A percentile compares a stretch with the other conserved stretches of the same genome.
These are phyloP conservation scores for Boletus sp. DNA, from an alignment of 768 basidiomycete genomes.

Conservation along the genomic window DNA sequence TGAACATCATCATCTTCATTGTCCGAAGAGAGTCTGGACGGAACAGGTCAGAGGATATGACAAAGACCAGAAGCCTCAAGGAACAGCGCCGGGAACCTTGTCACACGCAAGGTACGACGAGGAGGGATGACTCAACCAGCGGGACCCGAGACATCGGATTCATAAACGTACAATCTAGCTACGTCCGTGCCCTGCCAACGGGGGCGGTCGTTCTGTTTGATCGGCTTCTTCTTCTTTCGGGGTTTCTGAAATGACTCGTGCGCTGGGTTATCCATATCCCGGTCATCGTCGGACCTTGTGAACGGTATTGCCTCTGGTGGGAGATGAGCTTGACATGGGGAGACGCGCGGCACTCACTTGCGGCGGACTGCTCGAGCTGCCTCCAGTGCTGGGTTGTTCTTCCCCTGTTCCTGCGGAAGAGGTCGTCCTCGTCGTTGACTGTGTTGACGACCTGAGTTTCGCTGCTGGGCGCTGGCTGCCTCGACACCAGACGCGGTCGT, in stretches of 20 bases:
- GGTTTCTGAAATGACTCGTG: conserved; percentile 33
- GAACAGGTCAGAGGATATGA: conserved; percentile 9
- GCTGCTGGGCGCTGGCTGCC: conserved; percentile 6
- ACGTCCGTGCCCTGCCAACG: conserved; percentile 45
- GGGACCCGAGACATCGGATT: background rate
- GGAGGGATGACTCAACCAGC: background rate
- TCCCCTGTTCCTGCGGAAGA: conserved; percentile 67
- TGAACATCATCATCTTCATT: conserved; percentile 49
- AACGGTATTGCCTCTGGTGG: conserved; percentile 26
- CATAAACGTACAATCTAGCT: conserved; percentile 39
- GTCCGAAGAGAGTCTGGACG: conserved; percentile 35
- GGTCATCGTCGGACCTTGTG: conserved; percentile 21
- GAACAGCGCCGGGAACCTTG: conserved; percentile 5
- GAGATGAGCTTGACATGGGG: conserved; percentile 1
- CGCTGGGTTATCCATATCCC: conserved; percentile 16
- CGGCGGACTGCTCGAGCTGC: conserved; percentile 52
- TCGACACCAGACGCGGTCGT: conserved; percentile 47
- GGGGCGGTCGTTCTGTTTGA: conserved; percentile 31
- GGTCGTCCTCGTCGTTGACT: conserved; percentile 58
- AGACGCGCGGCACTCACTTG: conserved; percentile 41
- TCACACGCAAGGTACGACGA: background rate
- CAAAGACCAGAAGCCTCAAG: conserved; percentile 11
- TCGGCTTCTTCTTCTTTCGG: conserved; percentile 39
- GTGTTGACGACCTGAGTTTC: conserved; percentile 1
- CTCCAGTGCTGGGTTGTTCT: conserved; percentile 59